A percentile compares a stretch with the other conserved stretches of the same genome.
phyloP scores from a whole-genome alignment of 148 eudicot species.

The Simmondsia chinensis region DNA sequence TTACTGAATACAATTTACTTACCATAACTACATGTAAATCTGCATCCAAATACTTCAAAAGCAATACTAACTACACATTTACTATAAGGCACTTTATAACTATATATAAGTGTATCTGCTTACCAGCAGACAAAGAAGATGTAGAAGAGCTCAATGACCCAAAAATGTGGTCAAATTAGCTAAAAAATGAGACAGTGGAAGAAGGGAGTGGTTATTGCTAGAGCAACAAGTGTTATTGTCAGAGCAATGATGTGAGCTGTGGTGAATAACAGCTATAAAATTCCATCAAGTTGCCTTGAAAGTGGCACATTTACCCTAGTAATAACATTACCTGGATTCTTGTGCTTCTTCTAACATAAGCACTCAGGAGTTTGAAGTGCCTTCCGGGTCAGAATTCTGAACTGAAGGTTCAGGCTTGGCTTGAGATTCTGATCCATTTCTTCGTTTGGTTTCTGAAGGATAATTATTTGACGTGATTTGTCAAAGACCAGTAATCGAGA shows the following conservation, averaged over 20 bases:
- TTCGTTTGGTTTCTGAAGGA: constrained; percentile 39
- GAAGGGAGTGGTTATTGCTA: no score
- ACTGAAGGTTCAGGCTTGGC: constrained; percentile 12
- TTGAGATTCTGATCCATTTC: constrained; percentile 12
- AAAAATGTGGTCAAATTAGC: background rate
- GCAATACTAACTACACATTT: no score
- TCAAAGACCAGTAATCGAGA: background rate
- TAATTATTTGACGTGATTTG: background rate
- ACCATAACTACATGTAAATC: no score
- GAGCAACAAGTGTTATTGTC: no score
- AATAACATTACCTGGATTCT: background rate
- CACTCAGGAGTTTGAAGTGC: constrained; percentile 17
- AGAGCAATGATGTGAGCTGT: no score
- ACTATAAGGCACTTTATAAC: no score
- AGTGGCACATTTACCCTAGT: background rate
- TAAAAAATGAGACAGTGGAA: background rate
- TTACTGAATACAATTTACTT: no score
- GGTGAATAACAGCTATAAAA: no score
- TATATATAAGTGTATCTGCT: constrained; percentile 1
- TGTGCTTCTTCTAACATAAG: background rate
- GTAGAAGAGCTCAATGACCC: no score
- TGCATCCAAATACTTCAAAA: no score
- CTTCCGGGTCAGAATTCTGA: constrained; percentile 29
- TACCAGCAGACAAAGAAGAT: background rate
- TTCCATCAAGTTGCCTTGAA: no score